Evolutionary conservation across 1,139 yeast species (phyloP).

Genomic region (Geotrichum aggregatum): DNA sequence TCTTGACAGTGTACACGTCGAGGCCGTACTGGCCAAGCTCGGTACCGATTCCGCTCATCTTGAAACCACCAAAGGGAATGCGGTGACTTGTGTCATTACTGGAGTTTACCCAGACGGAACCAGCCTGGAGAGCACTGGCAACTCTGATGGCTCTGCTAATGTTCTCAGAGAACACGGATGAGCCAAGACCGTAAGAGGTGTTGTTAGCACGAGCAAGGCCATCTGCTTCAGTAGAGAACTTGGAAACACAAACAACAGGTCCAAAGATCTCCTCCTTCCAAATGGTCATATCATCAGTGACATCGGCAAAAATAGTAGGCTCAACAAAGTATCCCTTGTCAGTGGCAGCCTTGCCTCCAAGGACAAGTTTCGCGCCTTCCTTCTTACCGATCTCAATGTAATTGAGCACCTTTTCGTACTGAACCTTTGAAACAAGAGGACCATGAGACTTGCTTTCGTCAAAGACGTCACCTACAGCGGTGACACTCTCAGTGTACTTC

Average conservation of each 20-base stretch:
- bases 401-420: conserved; percentile 60
- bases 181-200: conserved; percentile 74
- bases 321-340: conserved; percentile 65
- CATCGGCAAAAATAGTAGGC: conserved; percentile 69
- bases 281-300: conserved; percentile 56
- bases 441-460: conserved; percentile 60
- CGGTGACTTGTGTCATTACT: conserved; percentile 73
- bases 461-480: conserved; percentile 44
- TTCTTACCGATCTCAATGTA: conserved; percentile 65
- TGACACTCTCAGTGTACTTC: conserved; percentile 47
- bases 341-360: conserved; percentile 44
- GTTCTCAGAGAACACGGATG: conserved; percentile 70
- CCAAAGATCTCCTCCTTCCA: conserved; percentile 77
- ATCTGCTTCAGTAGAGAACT: conserved; percentile 66
- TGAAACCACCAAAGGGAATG: conserved; percentile 80
- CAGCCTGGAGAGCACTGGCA: conserved; percentile 62
- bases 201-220: conserved; percentile 75
- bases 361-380: conserved; percentile 63
- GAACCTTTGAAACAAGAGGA: conserved; percentile 70
- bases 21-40: conserved; percentile 85
- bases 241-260: conserved; percentile 73
- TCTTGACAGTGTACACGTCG: conserved; percentile 68
- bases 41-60: conserved; percentile 82
- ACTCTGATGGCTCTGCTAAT: conserved; percentile 54
- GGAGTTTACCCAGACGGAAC: conserved; percentile 79